Evolutionary conservation across 768 basidiomycete genomes (phyloP), one percentile per base, ranked within the genome.

Genomic region (Mycena haematopus): DNA sequence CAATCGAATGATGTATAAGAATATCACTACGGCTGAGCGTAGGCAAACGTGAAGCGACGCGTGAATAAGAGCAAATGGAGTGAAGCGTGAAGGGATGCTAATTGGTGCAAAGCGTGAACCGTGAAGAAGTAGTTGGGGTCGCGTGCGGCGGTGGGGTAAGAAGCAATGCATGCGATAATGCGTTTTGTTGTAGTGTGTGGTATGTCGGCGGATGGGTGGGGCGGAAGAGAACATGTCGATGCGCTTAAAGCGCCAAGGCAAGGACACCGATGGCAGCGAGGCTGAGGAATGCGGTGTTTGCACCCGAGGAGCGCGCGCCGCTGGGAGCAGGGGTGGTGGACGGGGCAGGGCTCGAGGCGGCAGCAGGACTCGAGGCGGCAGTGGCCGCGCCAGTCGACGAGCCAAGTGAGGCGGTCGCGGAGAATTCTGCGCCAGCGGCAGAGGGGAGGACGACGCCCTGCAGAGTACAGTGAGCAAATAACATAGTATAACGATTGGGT

Each of bases 361-460:
- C 75, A 78, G 24, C 72, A 54, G 80, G 13, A 52, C 73, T 71
- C 66, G 76, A 79, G 57, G 68, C 69, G 53, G 74, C 69, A 68
- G 71, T 66, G 55, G 73, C 54, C 45, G 68, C 53, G 14, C 69
- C 60, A 27, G 63, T 40, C 19, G 57, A 6, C 38, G 56, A 19
- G 42, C 13, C 15, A 36, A 56, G 58, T 42, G 67, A 46, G 31
- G 70, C 44, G 13, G 72, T 52, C 44, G 68, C 52, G 27, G 70
- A 51, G 54, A 69, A 53, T 31, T 69, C 66, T 9, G 72, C 56
- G 51, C 71, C 65, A 19, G 78, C 61, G 22, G 74, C 65, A 25
- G 75, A 68, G 21, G 72, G 80, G 65, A 88, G 73, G 7, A 82
- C 85, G 6, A 88, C 83, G 60, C 85, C 85, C 86, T 88, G 64